These are phyloP conservation scores for Epithemia pelagica DNA, from an alignment of 108 stramenopile genomes.

Conservation along the genomic window DNA sequence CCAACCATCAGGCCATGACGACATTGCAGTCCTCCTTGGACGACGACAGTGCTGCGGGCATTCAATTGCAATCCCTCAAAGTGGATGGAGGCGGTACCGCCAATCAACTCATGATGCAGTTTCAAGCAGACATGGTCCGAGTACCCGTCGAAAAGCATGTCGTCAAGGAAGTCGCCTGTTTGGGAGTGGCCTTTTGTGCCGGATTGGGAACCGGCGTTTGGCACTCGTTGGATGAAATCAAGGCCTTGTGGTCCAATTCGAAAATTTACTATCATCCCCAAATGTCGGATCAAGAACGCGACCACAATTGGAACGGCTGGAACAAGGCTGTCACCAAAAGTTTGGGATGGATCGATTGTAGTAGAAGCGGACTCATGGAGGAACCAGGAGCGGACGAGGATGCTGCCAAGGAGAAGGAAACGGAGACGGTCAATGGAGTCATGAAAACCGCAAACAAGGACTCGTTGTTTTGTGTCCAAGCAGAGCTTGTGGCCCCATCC, in stretches of 20 bases:
- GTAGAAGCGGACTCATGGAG: too few relatives aligned
- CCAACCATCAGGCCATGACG: too few relatives aligned
- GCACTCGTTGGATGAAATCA: slow-evolving; percentile 74
- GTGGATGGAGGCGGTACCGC: slow-evolving; percentile 94
- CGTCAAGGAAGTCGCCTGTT: slow-evolving; percentile 88
- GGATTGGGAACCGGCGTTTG: slow-evolving; percentile 95
- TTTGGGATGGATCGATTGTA: slow-evolving; percentile 77
- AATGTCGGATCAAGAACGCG: slow-evolving; percentile 57
- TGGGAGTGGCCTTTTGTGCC: slow-evolving; percentile 95
- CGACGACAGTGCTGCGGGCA: slow-evolving; percentile 56
- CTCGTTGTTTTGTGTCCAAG: too few relatives aligned
- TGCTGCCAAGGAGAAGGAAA: too few relatives aligned
- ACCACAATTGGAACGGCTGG: slow-evolving; percentile 77
- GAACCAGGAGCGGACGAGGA: too few relatives aligned
- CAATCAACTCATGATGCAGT: slow-evolving; percentile 92
- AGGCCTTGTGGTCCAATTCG: slow-evolving; percentile 59
- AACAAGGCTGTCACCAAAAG: slow-evolving; percentile 84
- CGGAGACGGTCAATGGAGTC: too few relatives aligned
- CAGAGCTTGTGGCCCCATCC: too few relatives aligned
- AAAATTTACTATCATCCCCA: slow-evolving; percentile 48
- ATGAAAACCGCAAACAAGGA: too few relatives aligned
- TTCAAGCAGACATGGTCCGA: slow-evolving; percentile 90
- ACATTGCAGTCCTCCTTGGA: too few relatives aligned
- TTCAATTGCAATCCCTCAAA: slow-evolving; percentile 56
- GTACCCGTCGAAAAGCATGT: slow-evolving; percentile 77